Evolutionary conservation across 768 basidiomycete species (phyloP), one percentile per base, ranked within the genome.

Genomic region (Agaricus bisporus): DNA sequence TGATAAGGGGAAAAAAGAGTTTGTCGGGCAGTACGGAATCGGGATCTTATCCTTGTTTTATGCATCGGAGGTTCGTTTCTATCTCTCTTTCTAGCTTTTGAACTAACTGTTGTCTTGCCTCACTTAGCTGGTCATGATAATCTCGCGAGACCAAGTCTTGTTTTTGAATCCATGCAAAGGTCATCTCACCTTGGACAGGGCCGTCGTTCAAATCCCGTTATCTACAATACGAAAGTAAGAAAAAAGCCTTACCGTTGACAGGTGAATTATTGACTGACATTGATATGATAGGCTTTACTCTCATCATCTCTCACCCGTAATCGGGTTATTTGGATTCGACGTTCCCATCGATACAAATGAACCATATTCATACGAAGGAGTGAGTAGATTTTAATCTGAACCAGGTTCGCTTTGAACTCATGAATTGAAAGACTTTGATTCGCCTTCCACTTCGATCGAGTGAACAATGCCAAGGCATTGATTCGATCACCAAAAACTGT

Each of bases 41-140:
- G 80, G 80, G 5, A 75, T 73, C 12, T 63, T 81, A 4, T 73
- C 77, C 0, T 74, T 80, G 69, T 82, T 74, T 52, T 76, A 79
- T 56, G 72, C 79, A 48, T 71, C 75, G 0, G 78, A 80, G 63
- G 79, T 79, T 44, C 48, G 67, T 45, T 11, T 11, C 28, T 46
- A n/a, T 41, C 4, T 12, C 28, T 15, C 9, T 5, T 25, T 18
- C n/a, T 41, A 5, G 11, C 9, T 32, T 38, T 22, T 15, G 29
- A 41, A 38, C 17, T 55, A 32, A 9, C 1, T 3, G 28, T 11
- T 4, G 22, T 22, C 22, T 10, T n/a, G 17, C 49, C 39, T 28
- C 15, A 15, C 6, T 41, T 46, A 75, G 69, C 50, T 71, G 49
- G 67, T 65, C 0, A 65, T 68, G 47, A 58, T 71, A 29, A 57